phyloP scores from a whole-genome alignment of 805 yeast genomes.

The Helenozyma baotianmanensis region DNA sequence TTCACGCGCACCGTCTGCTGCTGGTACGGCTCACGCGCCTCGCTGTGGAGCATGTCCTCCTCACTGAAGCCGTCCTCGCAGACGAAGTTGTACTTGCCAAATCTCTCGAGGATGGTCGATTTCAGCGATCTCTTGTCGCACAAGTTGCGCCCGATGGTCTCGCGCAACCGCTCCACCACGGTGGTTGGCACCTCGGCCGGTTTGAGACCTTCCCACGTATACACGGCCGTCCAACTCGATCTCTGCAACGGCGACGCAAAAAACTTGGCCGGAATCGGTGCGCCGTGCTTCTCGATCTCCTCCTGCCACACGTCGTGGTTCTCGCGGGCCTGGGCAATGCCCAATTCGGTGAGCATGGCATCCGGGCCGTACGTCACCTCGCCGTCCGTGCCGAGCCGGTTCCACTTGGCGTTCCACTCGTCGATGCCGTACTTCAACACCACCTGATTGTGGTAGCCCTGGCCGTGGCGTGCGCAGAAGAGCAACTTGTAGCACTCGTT shows the following conservation, averaged over 20 bases:
- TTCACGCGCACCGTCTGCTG: slow-evolving; percentile 50
- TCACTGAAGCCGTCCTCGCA: slow-evolving; percentile 44
- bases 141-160: slow-evolving; percentile 54
- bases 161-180: slow-evolving; percentile 49
- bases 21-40: slow-evolving; percentile 43
- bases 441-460: slow-evolving; percentile 60
- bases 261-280: slow-evolving; percentile 52
- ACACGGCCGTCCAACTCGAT: slow-evolving; percentile 51
- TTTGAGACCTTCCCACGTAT: slow-evolving; percentile 45
- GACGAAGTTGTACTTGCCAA: slow-evolving; percentile 29
- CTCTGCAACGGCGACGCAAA: slow-evolving; percentile 64
- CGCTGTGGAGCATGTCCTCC: slow-evolving; percentile 44
- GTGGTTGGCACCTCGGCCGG: slow-evolving; percentile 15
- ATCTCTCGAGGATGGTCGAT: slow-evolving; percentile 33
- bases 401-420: slow-evolving; percentile 58
- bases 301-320: slow-evolving; percentile 41
- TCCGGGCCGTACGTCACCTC: slow-evolving; percentile 56
- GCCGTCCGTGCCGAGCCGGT: slow-evolving; percentile 49
- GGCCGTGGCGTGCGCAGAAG: slow-evolving; percentile 64
- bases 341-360: slow-evolving; percentile 53
- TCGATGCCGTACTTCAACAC: slow-evolving; percentile 51
- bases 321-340: slow-evolving; percentile 51
- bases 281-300: slow-evolving; percentile 41
- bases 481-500: slow-evolving; percentile 46
- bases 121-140: slow-evolving; percentile 55